phyloP scores from a whole-genome alignment of 2,329 filamentous ascomycete species.

The Fusarium hainanense region DNA sequence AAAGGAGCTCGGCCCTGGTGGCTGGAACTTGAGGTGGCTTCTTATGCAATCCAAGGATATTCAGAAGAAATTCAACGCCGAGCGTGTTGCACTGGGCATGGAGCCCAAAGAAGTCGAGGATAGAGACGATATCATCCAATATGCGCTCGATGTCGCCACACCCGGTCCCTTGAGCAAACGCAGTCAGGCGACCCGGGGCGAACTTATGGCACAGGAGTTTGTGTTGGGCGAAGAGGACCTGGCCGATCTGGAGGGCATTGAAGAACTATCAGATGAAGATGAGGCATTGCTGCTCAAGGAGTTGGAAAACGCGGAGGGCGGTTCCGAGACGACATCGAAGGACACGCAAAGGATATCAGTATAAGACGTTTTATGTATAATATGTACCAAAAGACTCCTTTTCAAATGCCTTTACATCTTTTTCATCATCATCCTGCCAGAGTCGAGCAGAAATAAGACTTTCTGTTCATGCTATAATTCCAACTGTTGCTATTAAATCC shows the following conservation, averaged over 20 bases:
- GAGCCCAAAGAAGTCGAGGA: slow-evolving; percentile 52
- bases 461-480: slow-evolving; percentile 32
- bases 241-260: slow-evolving; percentile 52
- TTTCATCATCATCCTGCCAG: slow-evolving; percentile 41
- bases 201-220: slow-evolving; percentile 58
- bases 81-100: slow-evolving; percentile 75
- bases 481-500: slow-evolving; percentile 21
- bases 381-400: slow-evolving; percentile 45
- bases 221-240: slow-evolving; percentile 57
- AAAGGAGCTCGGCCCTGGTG: slow-evolving; percentile 87
- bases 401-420: slow-evolving; percentile 42
- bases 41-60: slow-evolving; percentile 82
- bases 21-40: slow-evolving; percentile 90
- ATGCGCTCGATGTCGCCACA: slow-evolving; percentile 57
- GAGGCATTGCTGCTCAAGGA: slow-evolving; percentile 48
- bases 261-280: slow-evolving; percentile 56
- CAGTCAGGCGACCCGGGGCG: slow-evolving; percentile 53
- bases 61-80: slow-evolving; percentile 70
- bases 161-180: slow-evolving; percentile 53
- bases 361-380: slow-evolving; percentile 44
- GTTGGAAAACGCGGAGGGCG: slow-evolving; percentile 48
- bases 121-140: slow-evolving; percentile 54
- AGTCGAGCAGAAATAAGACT: slow-evolving; percentile 23
- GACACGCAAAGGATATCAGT: slow-evolving; percentile 34
- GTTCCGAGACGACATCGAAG: slow-evolving; percentile 6